Percentiles rank a stretch among this genome's conserved stretches.
Conservation (phyloP, 495 filamentous ascomycete species). For the Parmelia sp. region DNA sequence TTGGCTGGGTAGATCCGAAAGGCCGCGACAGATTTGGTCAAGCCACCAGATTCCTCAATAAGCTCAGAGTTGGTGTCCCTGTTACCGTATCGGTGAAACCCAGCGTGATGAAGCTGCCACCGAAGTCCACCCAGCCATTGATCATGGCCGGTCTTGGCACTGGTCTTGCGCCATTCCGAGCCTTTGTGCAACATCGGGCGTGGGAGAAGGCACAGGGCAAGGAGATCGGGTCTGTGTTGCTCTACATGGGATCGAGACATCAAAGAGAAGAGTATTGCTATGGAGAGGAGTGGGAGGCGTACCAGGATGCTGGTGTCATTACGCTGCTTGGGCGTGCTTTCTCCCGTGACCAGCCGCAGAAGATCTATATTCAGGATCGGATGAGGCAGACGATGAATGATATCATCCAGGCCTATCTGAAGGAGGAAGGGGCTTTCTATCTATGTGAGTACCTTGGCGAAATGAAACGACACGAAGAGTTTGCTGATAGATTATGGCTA, state of each 20-base stretch:
- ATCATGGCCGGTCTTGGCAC: conserved; percentile 99
- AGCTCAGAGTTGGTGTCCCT: conserved; percentile 62
- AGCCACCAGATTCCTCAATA: conserved; percentile 80
- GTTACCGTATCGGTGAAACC: conserved; percentile 93
- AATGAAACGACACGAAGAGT: neutral
- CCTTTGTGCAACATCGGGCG: conserved; percentile 95
- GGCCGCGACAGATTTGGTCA: conserved; percentile 89
- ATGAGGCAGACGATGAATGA: conserved; percentile 87
- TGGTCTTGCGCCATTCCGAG: conserved; percentile 93
- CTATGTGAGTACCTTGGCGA: conserved; percentile 50
- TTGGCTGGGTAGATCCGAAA: conserved; percentile 82
- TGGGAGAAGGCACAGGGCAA: conserved; percentile 94
- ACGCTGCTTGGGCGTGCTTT: conserved; percentile 91
- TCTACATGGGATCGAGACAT: conserved; percentile 96
- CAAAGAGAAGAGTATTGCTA: conserved; percentile 98
- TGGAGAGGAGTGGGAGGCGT: conserved; percentile 98
- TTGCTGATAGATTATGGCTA: neutral
- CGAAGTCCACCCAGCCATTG: conserved; percentile 75
- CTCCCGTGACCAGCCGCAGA: conserved; percentile 92
- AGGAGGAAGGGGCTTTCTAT: conserved; percentile 87
- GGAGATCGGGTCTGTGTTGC: conserved; percentile 83
- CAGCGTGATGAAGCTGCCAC: conserved; percentile 93
- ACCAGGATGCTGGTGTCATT: conserved; percentile 89
- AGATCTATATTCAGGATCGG: conserved; percentile 98
- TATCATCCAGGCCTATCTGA: conserved; percentile 82